Conservation (phyloP, 192 early-diverging fungal species). For the Mortierella antarctica region DNA sequence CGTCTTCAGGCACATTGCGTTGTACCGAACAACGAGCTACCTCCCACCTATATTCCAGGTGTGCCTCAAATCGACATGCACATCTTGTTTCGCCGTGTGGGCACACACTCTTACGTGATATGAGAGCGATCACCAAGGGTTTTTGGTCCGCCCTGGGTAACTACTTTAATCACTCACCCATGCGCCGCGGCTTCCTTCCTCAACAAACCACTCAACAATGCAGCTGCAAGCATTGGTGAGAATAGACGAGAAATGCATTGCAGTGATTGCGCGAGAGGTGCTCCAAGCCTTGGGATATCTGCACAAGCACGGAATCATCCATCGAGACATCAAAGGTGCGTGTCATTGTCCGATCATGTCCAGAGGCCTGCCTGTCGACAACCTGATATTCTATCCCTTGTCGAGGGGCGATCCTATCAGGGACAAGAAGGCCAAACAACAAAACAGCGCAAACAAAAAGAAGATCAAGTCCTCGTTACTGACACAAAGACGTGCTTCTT, state of each 20-base stretch:
- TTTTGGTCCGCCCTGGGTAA: too few relatives aligned
- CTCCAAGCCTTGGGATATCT: constrained; percentile 91
- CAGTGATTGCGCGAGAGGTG: constrained; percentile 90
- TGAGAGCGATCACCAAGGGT: too few relatives aligned
- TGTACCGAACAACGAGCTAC: too few relatives aligned
- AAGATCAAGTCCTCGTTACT: neutral
- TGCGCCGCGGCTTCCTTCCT: neutral
- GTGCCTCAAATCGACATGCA: neutral
- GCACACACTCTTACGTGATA: too few relatives aligned
- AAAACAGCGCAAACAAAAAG: too few relatives aligned
- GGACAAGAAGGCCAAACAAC: too few relatives aligned
- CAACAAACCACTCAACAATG: neutral
- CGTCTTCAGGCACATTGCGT: too few relatives aligned
- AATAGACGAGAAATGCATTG: constrained; percentile 91
- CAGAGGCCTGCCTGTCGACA: neutral
- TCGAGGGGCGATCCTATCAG: too few relatives aligned
- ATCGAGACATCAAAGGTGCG: constrained; percentile 96
- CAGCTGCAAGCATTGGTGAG: constrained; percentile 33
- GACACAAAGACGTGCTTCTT: neutral
- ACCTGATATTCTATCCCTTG: neutral
- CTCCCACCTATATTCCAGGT: neutral
- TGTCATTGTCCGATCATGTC: neutral
- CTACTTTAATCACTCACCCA: neutral
- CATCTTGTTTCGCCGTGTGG: too few relatives aligned
- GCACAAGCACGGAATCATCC: constrained; percentile 95